phyloP scores from a whole-genome alignment of 2,329 filamentous ascomycete species.

The Biscogniauxia sp. region DNA sequence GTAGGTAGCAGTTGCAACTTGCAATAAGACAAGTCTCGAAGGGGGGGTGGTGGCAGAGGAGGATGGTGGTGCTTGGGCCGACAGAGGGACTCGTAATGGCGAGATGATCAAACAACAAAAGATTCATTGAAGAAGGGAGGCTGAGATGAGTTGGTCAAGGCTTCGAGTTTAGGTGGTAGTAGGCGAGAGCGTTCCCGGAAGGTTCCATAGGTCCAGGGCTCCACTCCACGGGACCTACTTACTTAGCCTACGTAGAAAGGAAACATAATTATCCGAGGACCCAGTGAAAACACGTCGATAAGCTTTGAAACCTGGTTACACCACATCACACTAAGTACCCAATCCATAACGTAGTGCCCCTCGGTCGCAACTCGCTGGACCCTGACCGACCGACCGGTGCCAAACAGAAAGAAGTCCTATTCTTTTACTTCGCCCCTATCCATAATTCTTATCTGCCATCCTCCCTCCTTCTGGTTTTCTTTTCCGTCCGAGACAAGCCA shows the following conservation, averaged over 20 bases:
- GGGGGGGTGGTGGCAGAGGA: not conserved
- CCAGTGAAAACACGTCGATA: not conserved
- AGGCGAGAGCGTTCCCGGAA: not conserved
- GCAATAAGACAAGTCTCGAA: not conserved
- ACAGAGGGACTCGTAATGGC: not conserved
- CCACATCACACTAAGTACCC: slow-evolving; percentile 6
- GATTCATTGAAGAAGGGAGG: not conserved
- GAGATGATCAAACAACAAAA: not conserved
- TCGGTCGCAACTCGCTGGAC: too few relatives aligned
- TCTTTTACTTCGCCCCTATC: too few relatives aligned
- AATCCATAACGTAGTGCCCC: slow-evolving; percentile 6
- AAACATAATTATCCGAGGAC: not conserved
- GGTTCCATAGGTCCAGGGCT: not conserved
- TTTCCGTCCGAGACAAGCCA: too few relatives aligned
- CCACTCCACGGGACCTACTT: too few relatives aligned
- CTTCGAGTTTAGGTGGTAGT: not conserved
- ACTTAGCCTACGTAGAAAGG: too few relatives aligned
- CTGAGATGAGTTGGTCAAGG: not conserved
- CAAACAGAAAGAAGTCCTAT: too few relatives aligned
- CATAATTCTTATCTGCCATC: too few relatives aligned
- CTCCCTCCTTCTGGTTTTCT: too few relatives aligned
- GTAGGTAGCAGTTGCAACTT: too few relatives aligned
- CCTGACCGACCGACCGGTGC: too few relatives aligned
- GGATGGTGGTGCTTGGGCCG: not conserved
- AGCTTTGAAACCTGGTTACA: not conserved